These are phyloP conservation scores for Bombardia bombarda DNA, from an alignment of 495 filamentous ascomycete genomes.

Conservation along the genomic window DNA sequence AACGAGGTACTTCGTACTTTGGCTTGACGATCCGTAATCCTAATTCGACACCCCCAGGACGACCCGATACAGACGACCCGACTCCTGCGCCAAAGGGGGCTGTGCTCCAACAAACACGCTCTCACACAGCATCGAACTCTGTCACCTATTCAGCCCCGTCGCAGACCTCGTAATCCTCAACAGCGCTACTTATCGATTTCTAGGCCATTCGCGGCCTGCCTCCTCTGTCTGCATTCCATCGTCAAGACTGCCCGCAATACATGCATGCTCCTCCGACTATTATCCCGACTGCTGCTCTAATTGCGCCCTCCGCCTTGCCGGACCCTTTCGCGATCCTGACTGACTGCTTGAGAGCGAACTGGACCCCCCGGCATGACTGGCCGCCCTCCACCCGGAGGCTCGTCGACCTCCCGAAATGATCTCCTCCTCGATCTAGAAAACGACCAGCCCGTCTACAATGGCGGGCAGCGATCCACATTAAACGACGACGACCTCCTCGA, in stretches of 20 bases:
- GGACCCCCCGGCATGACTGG: slow-evolving; percentile 52
- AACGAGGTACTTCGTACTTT: too few species aligned
- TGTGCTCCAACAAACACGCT: slow-evolving; percentile 20
- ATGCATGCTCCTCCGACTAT: slow-evolving; percentile 5
- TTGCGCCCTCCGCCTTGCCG: slow-evolving; percentile 12
- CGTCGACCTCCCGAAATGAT: slow-evolving; percentile 54
- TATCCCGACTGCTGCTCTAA: too few species aligned
- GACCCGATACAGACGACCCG: background rate
- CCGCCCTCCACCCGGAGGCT: slow-evolving; percentile 53
- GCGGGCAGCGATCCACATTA: slow-evolving; percentile 60
- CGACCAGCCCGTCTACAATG: slow-evolving; percentile 60
- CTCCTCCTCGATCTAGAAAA: slow-evolving; percentile 69
- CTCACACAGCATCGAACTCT: slow-evolving; percentile 1
- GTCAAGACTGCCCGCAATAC: background rate
- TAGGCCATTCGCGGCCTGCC: background rate
- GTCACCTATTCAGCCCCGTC: background rate
- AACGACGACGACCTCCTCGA: slow-evolving; percentile 71
- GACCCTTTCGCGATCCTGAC: slow-evolving; percentile 25
- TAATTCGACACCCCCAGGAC: too few species aligned
- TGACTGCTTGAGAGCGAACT: slow-evolving; percentile 9
- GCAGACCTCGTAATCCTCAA: background rate
- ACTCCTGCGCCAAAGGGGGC: slow-evolving; percentile 23
- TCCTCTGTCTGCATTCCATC: background rate
- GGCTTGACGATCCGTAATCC: background rate
- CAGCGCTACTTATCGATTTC: background rate